Conservation (phyloP, 441 rosid species). For the Viola pubescens region DNA sequence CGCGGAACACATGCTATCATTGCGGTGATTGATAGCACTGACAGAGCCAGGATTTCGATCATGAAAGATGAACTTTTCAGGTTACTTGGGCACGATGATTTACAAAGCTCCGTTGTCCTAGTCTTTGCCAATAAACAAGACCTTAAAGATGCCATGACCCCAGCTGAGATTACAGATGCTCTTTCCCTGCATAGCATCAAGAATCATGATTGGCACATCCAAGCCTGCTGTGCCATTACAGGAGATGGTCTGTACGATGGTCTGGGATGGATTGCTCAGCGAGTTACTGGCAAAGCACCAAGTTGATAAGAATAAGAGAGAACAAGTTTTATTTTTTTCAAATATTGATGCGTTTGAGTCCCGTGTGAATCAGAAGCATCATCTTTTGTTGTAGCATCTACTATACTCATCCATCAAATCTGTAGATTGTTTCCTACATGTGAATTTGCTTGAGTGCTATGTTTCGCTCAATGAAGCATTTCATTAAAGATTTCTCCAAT, state of each 20-base stretch:
- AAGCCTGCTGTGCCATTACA: conserved; percentile 83
- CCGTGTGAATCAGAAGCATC: conserved; percentile 4
- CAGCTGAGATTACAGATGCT: conserved; percentile 85
- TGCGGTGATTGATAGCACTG: conserved; percentile 87
- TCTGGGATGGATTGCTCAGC: conserved; percentile 88
- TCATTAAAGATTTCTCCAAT: conserved; percentile 13
- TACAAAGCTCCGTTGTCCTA: conserved; percentile 66
- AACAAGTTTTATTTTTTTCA: conserved; percentile 3
- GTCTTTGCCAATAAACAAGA: conserved; percentile 96
- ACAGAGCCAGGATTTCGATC: conserved; percentile 67
- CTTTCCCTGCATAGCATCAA: conserved; percentile 90
- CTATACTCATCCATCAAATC: conserved; percentile 9
- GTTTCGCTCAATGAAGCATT: conserved; percentile 36
- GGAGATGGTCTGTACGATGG: conserved; percentile 88
- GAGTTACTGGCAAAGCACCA: conserved; percentile 71
- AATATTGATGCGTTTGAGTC: conserved; percentile 10
- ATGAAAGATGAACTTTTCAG: conserved; percentile 83
- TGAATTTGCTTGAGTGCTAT: conserved; percentile 3
- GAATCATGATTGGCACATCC: conserved; percentile 98
- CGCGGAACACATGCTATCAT: conserved; percentile 92
- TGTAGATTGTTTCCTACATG: conserved; percentile 23
- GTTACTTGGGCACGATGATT: conserved; percentile 71
- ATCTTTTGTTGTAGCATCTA: conserved; percentile 21
- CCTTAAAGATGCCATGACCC: conserved; percentile 91
- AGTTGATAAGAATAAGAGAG: conserved; percentile 25